A percentile compares a stretch with the other conserved stretches of the same genome.
phyloP scores from a whole-genome alignment of 2,329 filamentous ascomycete genomes.

The Aschersonia sp. region DNA sequence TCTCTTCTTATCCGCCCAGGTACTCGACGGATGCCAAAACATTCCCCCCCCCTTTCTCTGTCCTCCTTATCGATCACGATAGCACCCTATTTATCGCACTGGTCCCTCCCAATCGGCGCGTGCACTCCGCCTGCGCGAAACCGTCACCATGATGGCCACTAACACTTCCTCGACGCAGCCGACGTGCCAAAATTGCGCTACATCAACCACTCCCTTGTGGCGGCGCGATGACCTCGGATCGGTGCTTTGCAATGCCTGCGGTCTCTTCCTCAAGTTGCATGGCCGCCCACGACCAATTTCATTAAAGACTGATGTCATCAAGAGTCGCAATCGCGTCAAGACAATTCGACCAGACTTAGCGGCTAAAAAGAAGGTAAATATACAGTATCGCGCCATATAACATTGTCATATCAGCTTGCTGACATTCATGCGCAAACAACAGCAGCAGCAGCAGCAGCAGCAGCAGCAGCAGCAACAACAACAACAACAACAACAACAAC shows the following conservation, averaged over 20 bases:
- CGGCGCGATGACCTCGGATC: conserved; percentile 90
- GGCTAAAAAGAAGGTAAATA: conserved; percentile 67
- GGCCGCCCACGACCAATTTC: conserved; percentile 86
- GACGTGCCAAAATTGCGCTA: conserved; percentile 91
- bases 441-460: not conserved
- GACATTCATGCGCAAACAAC: not conserved
- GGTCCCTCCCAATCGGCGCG: conserved; percentile 10
- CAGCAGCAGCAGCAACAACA: conserved; percentile 12
- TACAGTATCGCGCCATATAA: conserved; percentile 3
- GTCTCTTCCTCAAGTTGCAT: conserved; percentile 93
- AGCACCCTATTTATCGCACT: conserved; percentile 16
- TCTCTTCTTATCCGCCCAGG: conserved; percentile 20
- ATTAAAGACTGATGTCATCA: conserved; percentile 98
- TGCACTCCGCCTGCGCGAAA: conserved; percentile 16
- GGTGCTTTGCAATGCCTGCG: conserved; percentile 96
- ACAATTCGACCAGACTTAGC: conserved; percentile 64
- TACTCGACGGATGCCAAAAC: conserved; percentile 13
- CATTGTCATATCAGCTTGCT: not conserved
- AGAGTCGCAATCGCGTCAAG: conserved; percentile 96
- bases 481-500: conserved; percentile 19
- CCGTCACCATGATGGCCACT: conserved; percentile 34
- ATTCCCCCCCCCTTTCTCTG: conserved; percentile 18
- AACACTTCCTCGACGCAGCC: conserved; percentile 61
- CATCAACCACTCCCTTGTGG: conserved; percentile 93
- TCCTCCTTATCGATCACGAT: conserved; percentile 24